phyloP scores from a whole-genome alignment of 2,329 filamentous ascomycete species.

The Colletotrichum ledebouriae region DNA sequence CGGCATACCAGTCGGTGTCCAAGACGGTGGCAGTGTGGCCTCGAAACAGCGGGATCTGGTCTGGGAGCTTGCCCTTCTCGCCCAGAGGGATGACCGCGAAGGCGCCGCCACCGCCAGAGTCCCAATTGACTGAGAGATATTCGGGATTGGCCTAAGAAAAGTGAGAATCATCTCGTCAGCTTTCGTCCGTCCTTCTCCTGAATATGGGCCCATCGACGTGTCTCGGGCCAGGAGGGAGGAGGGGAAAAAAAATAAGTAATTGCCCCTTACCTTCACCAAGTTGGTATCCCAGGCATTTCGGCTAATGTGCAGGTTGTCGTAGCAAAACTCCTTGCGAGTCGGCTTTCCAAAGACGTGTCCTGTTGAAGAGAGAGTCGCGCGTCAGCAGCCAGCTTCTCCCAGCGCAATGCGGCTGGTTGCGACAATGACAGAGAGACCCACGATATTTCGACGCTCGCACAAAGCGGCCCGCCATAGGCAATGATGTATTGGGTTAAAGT shows the following conservation, averaged over 20 bases:
- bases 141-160: constrained; percentile 88
- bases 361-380: constrained; percentile 55
- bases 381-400: constrained; percentile 45
- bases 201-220: constrained; percentile 17
- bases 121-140: constrained; percentile 98
- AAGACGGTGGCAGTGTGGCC: constrained; percentile 96
- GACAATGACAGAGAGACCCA: constrained; percentile 55
- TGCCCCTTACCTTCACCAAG: constrained; percentile 85
- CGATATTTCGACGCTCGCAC: constrained; percentile 78
- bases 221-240: constrained; percentile 16
- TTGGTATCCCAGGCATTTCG: constrained; percentile 99
- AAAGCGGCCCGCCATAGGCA: constrained; percentile 72
- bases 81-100: constrained; percentile 95
- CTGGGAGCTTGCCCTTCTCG: constrained; percentile 91
- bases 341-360: constrained; percentile 98
- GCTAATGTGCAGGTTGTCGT: constrained; percentile 97
- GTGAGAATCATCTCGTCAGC: constrained; percentile 20
- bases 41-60: constrained; percentile 93
- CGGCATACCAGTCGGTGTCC: constrained; percentile 92
- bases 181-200: constrained; percentile 9
- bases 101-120: constrained; percentile 93
- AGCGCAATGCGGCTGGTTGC: constrained; percentile 47
- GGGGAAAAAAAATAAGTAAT: constrained; percentile 8
- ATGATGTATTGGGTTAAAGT: constrained; percentile 21
- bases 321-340: constrained; percentile 97